Evolutionary conservation across 345 rosid species (phyloP), one percentile per base, ranked within the genome.

Genomic region (Syzygium oleosum): DNA sequence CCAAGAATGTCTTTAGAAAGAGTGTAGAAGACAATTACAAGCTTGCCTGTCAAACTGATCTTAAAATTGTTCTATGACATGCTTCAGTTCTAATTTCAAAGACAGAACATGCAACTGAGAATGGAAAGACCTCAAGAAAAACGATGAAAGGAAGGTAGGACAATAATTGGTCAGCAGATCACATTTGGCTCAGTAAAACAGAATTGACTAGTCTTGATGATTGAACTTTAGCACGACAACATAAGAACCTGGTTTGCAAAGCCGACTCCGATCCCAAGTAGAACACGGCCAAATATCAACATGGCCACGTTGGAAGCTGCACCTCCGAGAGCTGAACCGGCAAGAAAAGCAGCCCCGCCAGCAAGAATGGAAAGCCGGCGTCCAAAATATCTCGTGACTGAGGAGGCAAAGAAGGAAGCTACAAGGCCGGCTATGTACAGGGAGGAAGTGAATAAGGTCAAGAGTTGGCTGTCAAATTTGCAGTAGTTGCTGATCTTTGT

Each of bases 361-460:
- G 13, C 84, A 58, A 85, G 46, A 51, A 85, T 88, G 9, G 89
- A 88, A 23, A 51, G 78, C 78, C 6, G 34, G 27, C 87, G 73
- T 38, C 89, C 89, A 43, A 88, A 85, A 29, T 84, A 53, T 79
- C 85, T 59, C 34, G 53, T 88, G 51, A 77, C 85, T 4, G 58
- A 73, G 68, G 89, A 88, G 41, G 89, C 89, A 41, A 77, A 85
- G 78, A 85, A 88, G 43, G 91, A 90, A 83, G 93, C 89, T 51
- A 88, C 13, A 21, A 90, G 78, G 63, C 89, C 92, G 25, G 93
- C 91, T 80, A 90, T 79, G 73, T 91, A 89, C 21, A 87, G 84
- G 15, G 92, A 89, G 52, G 93, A 91, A 10, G 93, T 90, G 89
- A 90, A 91, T 43, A 87, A 85, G 84, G 91, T 88, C 29, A 91